phyloP scores from a whole-genome alignment of 164 flowering plant genomes.

The Brasenia schreberi region DNA sequence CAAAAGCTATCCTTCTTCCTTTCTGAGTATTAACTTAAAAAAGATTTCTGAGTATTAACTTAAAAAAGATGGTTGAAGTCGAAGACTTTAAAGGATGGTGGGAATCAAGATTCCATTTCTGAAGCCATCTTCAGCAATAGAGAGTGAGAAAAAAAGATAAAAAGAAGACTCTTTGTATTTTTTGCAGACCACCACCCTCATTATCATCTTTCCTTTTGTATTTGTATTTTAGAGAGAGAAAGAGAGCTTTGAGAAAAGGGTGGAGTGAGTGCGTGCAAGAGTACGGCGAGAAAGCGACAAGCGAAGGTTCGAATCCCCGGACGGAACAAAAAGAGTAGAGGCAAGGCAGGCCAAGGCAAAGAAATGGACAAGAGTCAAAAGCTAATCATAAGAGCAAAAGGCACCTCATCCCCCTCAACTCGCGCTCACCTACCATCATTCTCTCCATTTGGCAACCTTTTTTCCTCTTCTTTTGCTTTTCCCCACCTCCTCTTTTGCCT shows the following conservation, averaged over 20 bases:
- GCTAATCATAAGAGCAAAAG: neutral
- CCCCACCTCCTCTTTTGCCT: neutral
- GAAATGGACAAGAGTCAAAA: constrained; percentile 1
- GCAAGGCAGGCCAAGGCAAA: neutral
- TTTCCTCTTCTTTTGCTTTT: neutral
- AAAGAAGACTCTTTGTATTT: too few relatives aligned
- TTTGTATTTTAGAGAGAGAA: neutral
- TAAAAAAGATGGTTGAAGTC: too few relatives aligned
- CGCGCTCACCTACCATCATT: neutral
- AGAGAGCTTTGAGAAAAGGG: neutral
- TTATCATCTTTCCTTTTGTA: too few relatives aligned
- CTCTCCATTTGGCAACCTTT: neutral
- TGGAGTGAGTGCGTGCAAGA: neutral
- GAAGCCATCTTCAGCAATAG: too few relatives aligned
- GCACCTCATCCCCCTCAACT: neutral
- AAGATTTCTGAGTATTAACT: too few relatives aligned
- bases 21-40: too few relatives aligned
- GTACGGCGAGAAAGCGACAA: neutral
- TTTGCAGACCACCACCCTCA: too few relatives aligned
- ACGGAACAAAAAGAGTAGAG: neutral
- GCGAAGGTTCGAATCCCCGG: neutral
- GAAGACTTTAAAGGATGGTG: too few relatives aligned
- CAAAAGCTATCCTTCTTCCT: too few relatives aligned
- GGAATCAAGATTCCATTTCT: too few relatives aligned
- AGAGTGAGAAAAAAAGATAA: too few relatives aligned